Percentiles rank a stretch among this genome's conserved stretches.
phyloP scores from a whole-genome alignment of 306 rosid species.

The Cucumis cinereus region DNA sequence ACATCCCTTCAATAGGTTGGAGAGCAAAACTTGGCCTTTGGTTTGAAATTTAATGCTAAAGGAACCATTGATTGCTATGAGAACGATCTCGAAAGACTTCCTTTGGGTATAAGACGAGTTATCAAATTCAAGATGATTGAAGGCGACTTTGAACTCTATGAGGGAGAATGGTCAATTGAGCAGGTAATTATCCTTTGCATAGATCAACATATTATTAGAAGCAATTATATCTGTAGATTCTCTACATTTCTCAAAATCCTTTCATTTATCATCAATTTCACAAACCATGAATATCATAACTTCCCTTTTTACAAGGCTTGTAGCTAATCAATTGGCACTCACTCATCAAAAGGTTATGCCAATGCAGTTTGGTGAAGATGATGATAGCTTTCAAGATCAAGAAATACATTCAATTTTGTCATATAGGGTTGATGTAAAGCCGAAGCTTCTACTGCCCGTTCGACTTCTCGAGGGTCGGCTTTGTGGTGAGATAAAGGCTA shows the following conservation, averaged over 20 bases:
- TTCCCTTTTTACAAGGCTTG: not conserved
- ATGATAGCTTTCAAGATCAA: slow-evolving; percentile 13
- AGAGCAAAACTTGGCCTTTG: slow-evolving; percentile 71
- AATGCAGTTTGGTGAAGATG: slow-evolving; percentile 32
- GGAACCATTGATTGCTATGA: slow-evolving; percentile 84
- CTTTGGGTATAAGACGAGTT: slow-evolving; percentile 53
- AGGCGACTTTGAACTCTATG: slow-evolving; percentile 80
- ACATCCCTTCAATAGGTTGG: slow-evolving; percentile 45
- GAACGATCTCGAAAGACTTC: slow-evolving; percentile 43
- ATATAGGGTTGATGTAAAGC: slow-evolving; percentile 72
- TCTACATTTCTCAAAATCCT: not conserved
- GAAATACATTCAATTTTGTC: slow-evolving; percentile 32
- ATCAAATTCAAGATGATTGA: slow-evolving; percentile 76
- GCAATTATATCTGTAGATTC: not conserved
- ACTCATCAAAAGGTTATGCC: not conserved
- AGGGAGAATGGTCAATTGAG: slow-evolving; percentile 81
- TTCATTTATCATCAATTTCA: not conserved
- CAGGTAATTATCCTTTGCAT: slow-evolving; percentile 37
- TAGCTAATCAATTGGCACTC: not conserved
- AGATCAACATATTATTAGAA: not conserved
- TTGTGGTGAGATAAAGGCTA: slow-evolving; percentile 57
- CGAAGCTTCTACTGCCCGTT: slow-evolving; percentile 73
- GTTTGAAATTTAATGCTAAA: slow-evolving; percentile 73
- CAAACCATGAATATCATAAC: not conserved
- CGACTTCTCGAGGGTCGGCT: slow-evolving; percentile 64